Evolutionary conservation across 1,284 basidiomycete species (phyloP).

Genomic region (Mycena sp.): DNA sequence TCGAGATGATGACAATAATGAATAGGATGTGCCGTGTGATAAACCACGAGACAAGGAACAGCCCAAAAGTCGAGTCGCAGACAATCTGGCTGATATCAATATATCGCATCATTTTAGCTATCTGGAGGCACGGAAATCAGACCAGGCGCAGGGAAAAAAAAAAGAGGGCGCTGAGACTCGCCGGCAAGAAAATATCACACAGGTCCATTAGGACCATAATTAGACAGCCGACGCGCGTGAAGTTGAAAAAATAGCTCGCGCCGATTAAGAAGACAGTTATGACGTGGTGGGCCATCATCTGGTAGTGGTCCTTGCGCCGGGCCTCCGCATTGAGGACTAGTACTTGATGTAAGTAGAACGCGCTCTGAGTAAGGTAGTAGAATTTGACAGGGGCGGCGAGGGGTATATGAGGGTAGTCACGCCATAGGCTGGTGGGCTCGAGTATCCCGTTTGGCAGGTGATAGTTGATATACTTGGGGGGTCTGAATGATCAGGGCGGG

Average conservation of each 20-base stretch:
- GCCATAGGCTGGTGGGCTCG: slow-evolving; percentile 80
- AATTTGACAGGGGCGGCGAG: slow-evolving; percentile 85
- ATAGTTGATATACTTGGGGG: slow-evolving; percentile 77
- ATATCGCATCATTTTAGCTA: slow-evolving; percentile 96
- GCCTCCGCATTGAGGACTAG: slow-evolving; percentile 95
- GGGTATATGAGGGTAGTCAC: slow-evolving; percentile 83
- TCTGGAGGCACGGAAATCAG: slow-evolving; percentile 49
- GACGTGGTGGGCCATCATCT: slow-evolving; percentile 97
- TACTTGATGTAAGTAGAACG: slow-evolving; percentile 94
- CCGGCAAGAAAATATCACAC: slow-evolving; percentile 92
- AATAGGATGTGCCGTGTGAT: slow-evolving; percentile 87
- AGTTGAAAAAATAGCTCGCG: slow-evolving; percentile 84
- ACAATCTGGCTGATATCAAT: slow-evolving; percentile 67
- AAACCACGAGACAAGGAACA: slow-evolving; percentile 92
- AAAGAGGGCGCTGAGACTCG: slow-evolving; percentile 53
- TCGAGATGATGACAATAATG: slow-evolving; percentile 72
- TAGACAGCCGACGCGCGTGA: slow-evolving; percentile 88
- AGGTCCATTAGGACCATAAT: slow-evolving; percentile 95
- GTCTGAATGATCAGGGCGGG: not conserved
- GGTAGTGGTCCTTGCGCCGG: slow-evolving; percentile 89
- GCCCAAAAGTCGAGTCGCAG: slow-evolving; percentile 83
- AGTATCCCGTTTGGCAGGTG: slow-evolving; percentile 76
- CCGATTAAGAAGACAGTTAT: slow-evolving; percentile 87
- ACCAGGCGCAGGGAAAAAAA: not conserved
- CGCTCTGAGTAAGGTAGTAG: slow-evolving; percentile 93